phyloP scores from a whole-genome alignment of 306 rosid species.

The Astragalus membranaceus region DNA sequence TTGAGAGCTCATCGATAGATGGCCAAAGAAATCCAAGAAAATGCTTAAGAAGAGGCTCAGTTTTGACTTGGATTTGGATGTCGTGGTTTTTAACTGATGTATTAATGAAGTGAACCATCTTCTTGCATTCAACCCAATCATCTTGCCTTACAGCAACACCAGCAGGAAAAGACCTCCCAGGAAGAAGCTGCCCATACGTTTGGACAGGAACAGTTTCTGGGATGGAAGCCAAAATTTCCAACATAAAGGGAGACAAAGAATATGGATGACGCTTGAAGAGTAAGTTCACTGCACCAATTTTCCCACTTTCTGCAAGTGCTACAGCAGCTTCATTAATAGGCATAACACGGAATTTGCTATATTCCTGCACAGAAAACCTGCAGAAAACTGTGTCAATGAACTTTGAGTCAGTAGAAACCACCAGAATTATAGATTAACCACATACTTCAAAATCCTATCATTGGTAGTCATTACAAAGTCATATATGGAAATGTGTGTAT shows the following conservation, averaged over 20 bases:
- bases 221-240: slow-evolving; percentile 75
- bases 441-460: slow-evolving; percentile 6
- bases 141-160: slow-evolving; percentile 71
- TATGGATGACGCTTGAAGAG: slow-evolving; percentile 88
- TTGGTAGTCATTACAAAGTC: neutral
- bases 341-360: slow-evolving; percentile 69
- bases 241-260: slow-evolving; percentile 63
- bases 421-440: slow-evolving; percentile 25
- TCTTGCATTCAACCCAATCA: slow-evolving; percentile 98
- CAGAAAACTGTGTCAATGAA: slow-evolving; percentile 67
- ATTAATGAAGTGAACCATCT: slow-evolving; percentile 55
- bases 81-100: slow-evolving; percentile 39
- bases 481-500: neutral
- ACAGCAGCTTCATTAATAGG: slow-evolving; percentile 73
- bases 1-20: slow-evolving; percentile 54
- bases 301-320: slow-evolving; percentile 83
- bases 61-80: slow-evolving; percentile 50
- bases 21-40: slow-evolving; percentile 76
- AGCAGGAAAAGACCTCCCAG: slow-evolving; percentile 81
- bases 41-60: slow-evolving; percentile 83
- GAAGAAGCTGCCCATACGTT: slow-evolving; percentile 91
- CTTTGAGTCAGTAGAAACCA: slow-evolving; percentile 51
- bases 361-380: slow-evolving; percentile 98
- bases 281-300: slow-evolving; percentile 88
- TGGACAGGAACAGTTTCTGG: slow-evolving; percentile 92